Conservation (phyloP, 2,329 filamentous ascomycete species). For the Pseudogymnoascus sp. region DNA sequence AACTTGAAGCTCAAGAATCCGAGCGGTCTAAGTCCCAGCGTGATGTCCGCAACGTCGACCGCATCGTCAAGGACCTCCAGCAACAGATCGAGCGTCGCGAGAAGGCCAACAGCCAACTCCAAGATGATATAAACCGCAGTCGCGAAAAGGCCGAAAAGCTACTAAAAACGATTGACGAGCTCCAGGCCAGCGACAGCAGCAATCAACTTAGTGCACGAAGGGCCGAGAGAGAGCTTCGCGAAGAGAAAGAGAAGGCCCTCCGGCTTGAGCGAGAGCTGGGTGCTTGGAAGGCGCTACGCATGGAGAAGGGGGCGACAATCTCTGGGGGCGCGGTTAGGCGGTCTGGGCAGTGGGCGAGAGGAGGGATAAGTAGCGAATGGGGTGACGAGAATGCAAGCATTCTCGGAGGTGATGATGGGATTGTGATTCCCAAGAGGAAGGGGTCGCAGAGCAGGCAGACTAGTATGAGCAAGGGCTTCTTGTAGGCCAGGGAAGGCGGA, state of each 20-base stretch:
- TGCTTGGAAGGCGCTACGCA: conserved; percentile 64
- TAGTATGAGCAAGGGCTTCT: conserved; percentile 72
- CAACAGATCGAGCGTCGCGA: conserved; percentile 88
- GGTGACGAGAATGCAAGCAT: conserved; percentile 28
- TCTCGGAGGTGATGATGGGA: conserved; percentile 19
- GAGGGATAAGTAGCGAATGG: conserved; percentile 26
- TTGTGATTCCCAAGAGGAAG: conserved; percentile 58
- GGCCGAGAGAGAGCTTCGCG: conserved; percentile 80
- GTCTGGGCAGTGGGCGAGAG: conserved; percentile 22
- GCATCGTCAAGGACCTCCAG: conserved; percentile 87
- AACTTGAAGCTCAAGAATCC: conserved; percentile 75
- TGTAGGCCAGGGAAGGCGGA: conserved; percentile 35
- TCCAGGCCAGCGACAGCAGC: conserved; percentile 78
- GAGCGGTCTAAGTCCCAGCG: conserved; percentile 75
- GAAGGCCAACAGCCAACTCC: conserved; percentile 72
- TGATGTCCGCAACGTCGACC: conserved; percentile 85
- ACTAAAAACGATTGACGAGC: conserved; percentile 83
- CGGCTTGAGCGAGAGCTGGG: conserved; percentile 85
- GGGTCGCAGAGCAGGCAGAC: conserved; percentile 55
- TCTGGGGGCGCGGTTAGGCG: conserved; percentile 16
- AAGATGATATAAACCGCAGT: conserved; percentile 75
- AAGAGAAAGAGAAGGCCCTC: conserved; percentile 76
- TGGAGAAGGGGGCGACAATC: conserved; percentile 45
- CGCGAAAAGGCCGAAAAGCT: conserved; percentile 89
- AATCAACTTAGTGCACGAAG: conserved; percentile 76